phyloP scores from a whole-genome alignment of 2,329 filamentous ascomycete genomes.

The Claviceps cyperi region DNA sequence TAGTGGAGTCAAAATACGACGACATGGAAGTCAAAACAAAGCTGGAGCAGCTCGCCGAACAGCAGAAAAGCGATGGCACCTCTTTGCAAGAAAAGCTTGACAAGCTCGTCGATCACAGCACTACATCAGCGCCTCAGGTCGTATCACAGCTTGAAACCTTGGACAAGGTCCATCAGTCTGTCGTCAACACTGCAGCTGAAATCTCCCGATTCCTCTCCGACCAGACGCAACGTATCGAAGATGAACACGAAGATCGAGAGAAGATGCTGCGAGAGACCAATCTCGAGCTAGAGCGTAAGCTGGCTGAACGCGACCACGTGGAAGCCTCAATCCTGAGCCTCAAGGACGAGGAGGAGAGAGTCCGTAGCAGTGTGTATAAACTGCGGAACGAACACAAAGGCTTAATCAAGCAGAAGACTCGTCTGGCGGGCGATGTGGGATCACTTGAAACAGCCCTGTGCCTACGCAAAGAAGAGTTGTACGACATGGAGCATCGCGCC shows the following conservation, averaged over 20 bases:
- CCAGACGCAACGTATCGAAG: slow-evolving; percentile 59
- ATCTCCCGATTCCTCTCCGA: slow-evolving; percentile 67
- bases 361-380: slow-evolving; percentile 39
- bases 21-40: slow-evolving; percentile 31
- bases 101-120: slow-evolving; percentile 45
- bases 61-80: slow-evolving; percentile 14
- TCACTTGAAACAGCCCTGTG: slow-evolving; percentile 81
- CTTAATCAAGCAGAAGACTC: slow-evolving; percentile 62
- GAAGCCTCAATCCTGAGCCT: slow-evolving; percentile 38
- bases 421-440: slow-evolving; percentile 72
- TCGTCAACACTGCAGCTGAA: slow-evolving; percentile 70
- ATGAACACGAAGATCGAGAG: slow-evolving; percentile 67
- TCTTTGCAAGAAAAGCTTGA: slow-evolving; percentile 25
- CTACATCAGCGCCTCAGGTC: slow-evolving; percentile 48
- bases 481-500: slow-evolving; percentile 78
- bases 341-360: slow-evolving; percentile 36
- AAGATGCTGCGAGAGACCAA: slow-evolving; percentile 67
- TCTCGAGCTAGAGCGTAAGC: slow-evolving; percentile 64
- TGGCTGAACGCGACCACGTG: slow-evolving; percentile 49
- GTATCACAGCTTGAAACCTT: slow-evolving; percentile 66
- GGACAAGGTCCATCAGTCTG: slow-evolving; percentile 78
- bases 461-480: slow-evolving; percentile 79
- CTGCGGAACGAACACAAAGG: slow-evolving; percentile 59
- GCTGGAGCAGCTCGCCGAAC: slow-evolving; percentile 27
- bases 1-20: slow-evolving; percentile 41